These are phyloP conservation scores for Bryoglossum gracile DNA, from an alignment of 495 filamentous ascomycete genomes.

Conservation along the genomic window DNA sequence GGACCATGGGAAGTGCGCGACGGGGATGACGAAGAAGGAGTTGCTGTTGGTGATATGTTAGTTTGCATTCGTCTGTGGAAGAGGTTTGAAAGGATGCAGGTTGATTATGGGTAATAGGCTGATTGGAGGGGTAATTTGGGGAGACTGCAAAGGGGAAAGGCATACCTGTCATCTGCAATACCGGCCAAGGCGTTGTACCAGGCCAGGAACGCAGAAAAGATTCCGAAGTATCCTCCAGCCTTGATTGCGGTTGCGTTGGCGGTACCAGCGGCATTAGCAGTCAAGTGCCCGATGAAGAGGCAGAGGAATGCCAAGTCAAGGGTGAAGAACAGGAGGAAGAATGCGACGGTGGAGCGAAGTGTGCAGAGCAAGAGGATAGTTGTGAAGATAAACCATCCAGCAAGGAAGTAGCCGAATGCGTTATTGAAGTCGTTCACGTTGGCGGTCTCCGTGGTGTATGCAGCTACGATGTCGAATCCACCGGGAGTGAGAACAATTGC, in stretches of 20 bases:
- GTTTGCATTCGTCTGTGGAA: too few relatives aligned
- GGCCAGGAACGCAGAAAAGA: slow-evolving; percentile 76
- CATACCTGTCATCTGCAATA: slow-evolving; percentile 82
- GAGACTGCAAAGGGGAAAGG: slow-evolving; percentile 8
- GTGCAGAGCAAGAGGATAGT: slow-evolving; percentile 81
- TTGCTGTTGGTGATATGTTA: slow-evolving; percentile 34
- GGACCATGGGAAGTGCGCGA: slow-evolving; percentile 96
- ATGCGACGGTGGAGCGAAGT: slow-evolving; percentile 86
- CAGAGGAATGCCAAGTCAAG: slow-evolving; percentile 90
- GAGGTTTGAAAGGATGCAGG: too few relatives aligned
- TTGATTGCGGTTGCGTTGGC: slow-evolving; percentile 52
- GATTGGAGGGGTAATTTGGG: slow-evolving; percentile 6
- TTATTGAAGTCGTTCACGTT: slow-evolving; percentile 32
- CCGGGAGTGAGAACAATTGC: slow-evolving; percentile 82
- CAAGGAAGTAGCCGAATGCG: slow-evolving; percentile 78
- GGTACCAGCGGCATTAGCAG: slow-evolving; percentile 31
- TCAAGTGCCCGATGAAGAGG: slow-evolving; percentile 68
- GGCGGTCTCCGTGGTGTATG: slow-evolving; percentile 31
- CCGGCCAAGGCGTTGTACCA: slow-evolving; percentile 98
- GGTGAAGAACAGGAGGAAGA: slow-evolving; percentile 91
- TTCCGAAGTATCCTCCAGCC: slow-evolving; percentile 81
- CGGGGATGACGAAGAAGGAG: slow-evolving; percentile 95
- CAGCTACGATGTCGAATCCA: slow-evolving; percentile 53
- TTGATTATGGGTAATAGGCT: too few relatives aligned
- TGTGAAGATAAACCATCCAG: slow-evolving; percentile 99